phyloP scores from a whole-genome alignment of 352 stramenopile genomes.

The Globisporangium polare region DNA sequence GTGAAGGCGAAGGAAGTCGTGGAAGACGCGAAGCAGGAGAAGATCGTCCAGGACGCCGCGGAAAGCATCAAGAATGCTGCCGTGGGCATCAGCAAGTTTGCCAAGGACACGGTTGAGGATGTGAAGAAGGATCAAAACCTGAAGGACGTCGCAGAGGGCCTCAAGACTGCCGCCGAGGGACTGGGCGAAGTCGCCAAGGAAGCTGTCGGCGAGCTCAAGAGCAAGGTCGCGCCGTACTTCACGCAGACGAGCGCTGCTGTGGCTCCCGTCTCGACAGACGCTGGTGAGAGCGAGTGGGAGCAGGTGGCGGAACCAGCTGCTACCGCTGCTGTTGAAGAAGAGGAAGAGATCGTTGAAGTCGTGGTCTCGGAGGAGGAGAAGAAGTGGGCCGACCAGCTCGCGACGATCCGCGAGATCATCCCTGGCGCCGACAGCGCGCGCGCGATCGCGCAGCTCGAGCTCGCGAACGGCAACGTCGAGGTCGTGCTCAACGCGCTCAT shows the following conservation, averaged over 20 bases:
- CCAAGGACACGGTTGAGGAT: constrained; percentile 8
- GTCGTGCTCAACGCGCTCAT: constrained; percentile 9
- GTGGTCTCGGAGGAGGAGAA: constrained; percentile 52
- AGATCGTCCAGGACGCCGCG: constrained; percentile 6
- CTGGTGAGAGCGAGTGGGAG: constrained; percentile 53
- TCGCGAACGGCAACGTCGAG: background rate
- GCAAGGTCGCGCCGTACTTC: constrained; percentile 23
- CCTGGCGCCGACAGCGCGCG: constrained; percentile 39
- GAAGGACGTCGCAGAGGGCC: constrained; percentile 10
- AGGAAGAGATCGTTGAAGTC: constrained; percentile 23
- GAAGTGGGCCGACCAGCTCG: constrained; percentile 67
- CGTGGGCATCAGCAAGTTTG: constrained; percentile 13
- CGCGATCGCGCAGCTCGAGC: constrained; percentile 66
- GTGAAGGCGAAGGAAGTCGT: constrained; percentile 2
- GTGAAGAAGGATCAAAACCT: constrained; percentile 5
- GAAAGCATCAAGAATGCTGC: constrained; percentile 13
- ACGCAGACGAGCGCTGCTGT: constrained; percentile 11
- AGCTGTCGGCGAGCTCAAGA: constrained; percentile 25
- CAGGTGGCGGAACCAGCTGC: constrained; percentile 30
- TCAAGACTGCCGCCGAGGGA: constrained; percentile 9
- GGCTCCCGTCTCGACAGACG: constrained; percentile 10
- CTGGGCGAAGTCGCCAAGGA: constrained; percentile 14
- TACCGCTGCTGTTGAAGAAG: constrained; percentile 18
- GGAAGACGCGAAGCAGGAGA: constrained; percentile 12
- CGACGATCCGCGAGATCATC: constrained; percentile 70